Base-by-base conservation (phyloP, 345 rosid genomes). In the Lumnitzera littorea region DNA sequence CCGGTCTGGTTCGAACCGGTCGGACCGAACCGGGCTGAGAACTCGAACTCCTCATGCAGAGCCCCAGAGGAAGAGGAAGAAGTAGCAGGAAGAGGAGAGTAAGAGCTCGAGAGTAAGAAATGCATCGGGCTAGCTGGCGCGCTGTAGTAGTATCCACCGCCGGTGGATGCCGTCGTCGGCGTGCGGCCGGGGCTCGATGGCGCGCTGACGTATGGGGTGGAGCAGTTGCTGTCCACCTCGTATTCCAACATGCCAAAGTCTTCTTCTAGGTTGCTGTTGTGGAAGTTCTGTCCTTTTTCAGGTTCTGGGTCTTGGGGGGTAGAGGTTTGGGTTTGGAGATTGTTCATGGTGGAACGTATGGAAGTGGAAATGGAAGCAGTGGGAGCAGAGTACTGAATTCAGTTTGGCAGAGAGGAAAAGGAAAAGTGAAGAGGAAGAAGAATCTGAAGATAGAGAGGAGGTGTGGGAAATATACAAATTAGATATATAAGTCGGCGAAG, bases 71-170 rank as follows among this genome's bases (percentile, higher is more conserved):
- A 67, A 20, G 82, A 52, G 6, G 81, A 59, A 5, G 74, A 50
- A 15, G 67, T 16, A 51, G 65, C 48, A 61, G 62, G 49, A 72
- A 58, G 7, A 65, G 27, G 63, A 51, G 58, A 10, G 63, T 50
- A 41, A 61, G 13, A 1, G 77, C 53, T 12, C 81, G 76, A 58
- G 0, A 89, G 60, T 17, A 85, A 74, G 69, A 86, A 94, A 65
- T 94, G 97, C 91, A 87, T 94, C 12, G 99, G 99, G 62, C 97
- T 90, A 0, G 97, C 84, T 0, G 99, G 99, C 23, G 95, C 91
- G 59, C 99, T 94, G 78, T 85, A 90, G 70, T 74, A 94, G 65
- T 84, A 94, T 16, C 96, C 91, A 0, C 80, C 80, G 3, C 31
- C 49, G 71, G 67, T 7, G 20, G 20, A 20, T 36, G 41, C 88